These are phyloP conservation scores for Daldinia grandis DNA, from an alignment of 495 filamentous ascomycete genomes.

Conservation along the genomic window DNA sequence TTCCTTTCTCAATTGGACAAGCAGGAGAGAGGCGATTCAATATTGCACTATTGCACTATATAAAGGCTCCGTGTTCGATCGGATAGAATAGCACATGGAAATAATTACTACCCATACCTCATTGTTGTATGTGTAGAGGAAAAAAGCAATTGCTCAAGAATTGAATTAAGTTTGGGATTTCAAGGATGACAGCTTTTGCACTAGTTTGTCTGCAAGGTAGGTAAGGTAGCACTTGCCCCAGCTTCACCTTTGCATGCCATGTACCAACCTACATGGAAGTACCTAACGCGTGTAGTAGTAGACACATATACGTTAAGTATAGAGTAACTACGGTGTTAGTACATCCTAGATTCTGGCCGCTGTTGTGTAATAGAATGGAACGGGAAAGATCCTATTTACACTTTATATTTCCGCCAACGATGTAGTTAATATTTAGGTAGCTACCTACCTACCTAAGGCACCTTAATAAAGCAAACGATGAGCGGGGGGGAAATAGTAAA, in stretches of 20 bases:
- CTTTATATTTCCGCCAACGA: too few species aligned
- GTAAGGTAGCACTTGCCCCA: background rate
- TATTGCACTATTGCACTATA: background rate
- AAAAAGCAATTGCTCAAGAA: background rate
- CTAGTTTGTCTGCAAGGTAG: background rate
- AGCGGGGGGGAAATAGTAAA: background rate
- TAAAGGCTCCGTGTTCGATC: background rate
- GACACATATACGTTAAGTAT: background rate
- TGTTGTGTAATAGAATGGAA: constrained; percentile 19
- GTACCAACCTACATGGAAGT: background rate
- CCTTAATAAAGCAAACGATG: background rate
- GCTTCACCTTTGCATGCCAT: background rate
- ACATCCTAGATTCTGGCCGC: background rate
- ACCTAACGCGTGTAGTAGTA: background rate
- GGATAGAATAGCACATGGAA: background rate
- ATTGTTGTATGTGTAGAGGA: background rate
- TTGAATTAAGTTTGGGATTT: constrained; percentile 7
- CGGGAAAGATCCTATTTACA: background rate
- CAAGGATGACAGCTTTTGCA: constrained; percentile 11
- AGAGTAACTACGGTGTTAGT: background rate
- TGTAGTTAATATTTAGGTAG: too few species aligned
- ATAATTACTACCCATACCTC: background rate
- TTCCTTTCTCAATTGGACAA: constrained; percentile 1
- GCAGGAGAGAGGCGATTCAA: background rate
- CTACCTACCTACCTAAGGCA: too few species aligned